Evolutionary conservation across 2,329 filamentous ascomycete species (phyloP), one percentile per base, ranked within the genome.

Genomic region (Aspergillus niger): DNA sequence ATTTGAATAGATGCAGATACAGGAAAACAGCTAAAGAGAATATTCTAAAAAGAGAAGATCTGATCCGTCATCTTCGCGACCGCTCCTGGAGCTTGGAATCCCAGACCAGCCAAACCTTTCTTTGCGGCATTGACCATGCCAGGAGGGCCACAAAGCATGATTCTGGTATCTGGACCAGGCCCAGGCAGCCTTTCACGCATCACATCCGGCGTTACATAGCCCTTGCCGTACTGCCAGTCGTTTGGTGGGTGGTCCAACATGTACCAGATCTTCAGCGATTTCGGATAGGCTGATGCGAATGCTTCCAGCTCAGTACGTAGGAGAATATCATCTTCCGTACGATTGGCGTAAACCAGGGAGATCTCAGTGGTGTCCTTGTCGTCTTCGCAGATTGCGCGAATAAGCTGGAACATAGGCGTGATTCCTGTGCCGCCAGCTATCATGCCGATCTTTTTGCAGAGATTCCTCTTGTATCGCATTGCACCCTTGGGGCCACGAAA

Each of bases 331-430:
- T 77, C 78, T 64, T 87, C 85, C 0, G 78, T 79, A 1, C 81
- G 77, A 71, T 87, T 89, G 30, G 84, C 86, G 61, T 87, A 88
- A 30, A 89, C 72, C 4, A 89, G 74, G 48, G 77, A 82, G 44
- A 88, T 71, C 63, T 84, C 73, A 0, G 87, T 89, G 1, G 76
- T 78, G 62, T 89, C 87, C 6, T 72, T 74, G n/a, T 81, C 76
- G 57, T 88, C 83, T 67, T 88, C 85, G 67, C 85, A 86, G 58
- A 89, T 86, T 47, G 85, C 85, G 3, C 85, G 82, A 67, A 89
- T 87, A 6, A 89, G 72, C 68, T 89, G 86, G 69, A 80, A 85
- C 81, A 86, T 84, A 2, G 84, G 84, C 1, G 84, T 77, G 36
- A 72, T 76, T 0, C 73, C 74, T 10, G 75, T 77, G 4, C 76